Base-by-base conservation (phyloP, 106 monocot genomes). In the Allium fistulosum region DNA sequence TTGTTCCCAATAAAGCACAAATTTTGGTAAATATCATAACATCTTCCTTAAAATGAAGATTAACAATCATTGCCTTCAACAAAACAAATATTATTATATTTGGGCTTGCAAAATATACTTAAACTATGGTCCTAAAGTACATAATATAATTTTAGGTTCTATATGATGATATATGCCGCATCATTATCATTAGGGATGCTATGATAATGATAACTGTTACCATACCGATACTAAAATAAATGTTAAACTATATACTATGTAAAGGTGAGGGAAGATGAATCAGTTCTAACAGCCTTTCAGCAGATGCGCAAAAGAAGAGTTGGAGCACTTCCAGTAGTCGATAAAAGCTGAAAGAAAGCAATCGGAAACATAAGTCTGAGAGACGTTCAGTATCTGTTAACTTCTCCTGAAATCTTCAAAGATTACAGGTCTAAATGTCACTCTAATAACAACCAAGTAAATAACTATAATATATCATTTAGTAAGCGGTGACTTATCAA, bases 311-410 rank as follows among this genome's bases (percentile, higher is more conserved):
- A 53, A 18, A 81, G 74, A 78, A 73, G 88, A 53, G 67, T 93
- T 16, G 93, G 93, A n/a, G 93, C 85, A 26, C 59, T 93, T 58
- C 93, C 93, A 6, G 81, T 93, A 7, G 81, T 93, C 48, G 92
- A 88, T 26, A 79, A n/a, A 46, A 75, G 47, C 53, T 74, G 83
- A 28, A 76, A 63, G 5, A 93, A 81, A 63, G 81, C 85, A 48
- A 60, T 86, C 57, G 93, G 88, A 50, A 93, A 80, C 68, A 88
- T 93, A 59, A 88, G 85, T 78, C 88, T 93, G 51, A 85, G 83
- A 67, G 93, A 93, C 68, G 80, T 88, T 59, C 88, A 88, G n/a
- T 86, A 83, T 73, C 88, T 93, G 26, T 68, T 93, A 45, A 81
- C 78, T 11, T 69, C 79, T 7, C 79, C 93, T 58, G 83, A 88